A percentile compares a stretch with the other conserved stretches of the same genome.
Evolutionary conservation across 768 basidiomycete genomes (phyloP).

Genomic region (Lactarius pseudohatsudake): DNA sequence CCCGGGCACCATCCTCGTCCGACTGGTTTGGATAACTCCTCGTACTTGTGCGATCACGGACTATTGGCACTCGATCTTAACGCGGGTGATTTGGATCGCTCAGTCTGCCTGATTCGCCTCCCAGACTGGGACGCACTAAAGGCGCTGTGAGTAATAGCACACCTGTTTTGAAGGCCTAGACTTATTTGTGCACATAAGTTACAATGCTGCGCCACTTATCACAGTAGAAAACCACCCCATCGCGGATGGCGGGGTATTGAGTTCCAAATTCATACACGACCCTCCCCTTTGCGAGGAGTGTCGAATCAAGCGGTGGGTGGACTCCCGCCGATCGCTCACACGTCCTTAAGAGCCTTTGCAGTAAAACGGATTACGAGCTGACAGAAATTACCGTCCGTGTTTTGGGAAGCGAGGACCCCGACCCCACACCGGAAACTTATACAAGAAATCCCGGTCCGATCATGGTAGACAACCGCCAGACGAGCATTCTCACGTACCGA

Average conservation of each 20-base stretch:
- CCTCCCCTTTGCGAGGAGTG: constrained; percentile 28
- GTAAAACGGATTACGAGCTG: constrained; percentile 56
- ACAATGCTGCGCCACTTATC: constrained; percentile 27
- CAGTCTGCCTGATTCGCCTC: constrained; percentile 54
- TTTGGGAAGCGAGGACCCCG: constrained; percentile 37
- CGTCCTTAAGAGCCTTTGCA: constrained; percentile 29
- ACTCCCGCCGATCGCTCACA: constrained; percentile 8
- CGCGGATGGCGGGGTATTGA: constrained; percentile 19
- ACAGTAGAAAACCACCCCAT: constrained; percentile 18
- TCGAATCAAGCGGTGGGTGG: constrained; percentile 28
- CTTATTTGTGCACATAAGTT: constrained; percentile 18
- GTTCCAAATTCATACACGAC: constrained; percentile 35
- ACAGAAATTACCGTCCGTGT: constrained; percentile 63
- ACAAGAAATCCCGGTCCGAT: constrained; percentile 30
- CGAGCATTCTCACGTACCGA: constrained; percentile 37
- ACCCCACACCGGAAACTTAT: constrained; percentile 33
- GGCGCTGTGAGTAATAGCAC: constrained; percentile 48
- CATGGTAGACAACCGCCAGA: constrained; percentile 25
- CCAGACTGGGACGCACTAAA: constrained; percentile 65
- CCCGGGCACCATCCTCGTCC: constrained; percentile 60
- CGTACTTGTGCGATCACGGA: constrained; percentile 67
- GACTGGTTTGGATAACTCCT: constrained; percentile 56
- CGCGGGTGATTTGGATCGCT: constrained; percentile 56
- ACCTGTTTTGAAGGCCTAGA: neutral
- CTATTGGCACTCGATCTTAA: constrained; percentile 68